Evolutionary conservation across 495 filamentous ascomycete species (phyloP).

Genomic region (Aspergillus wentii): DNA sequence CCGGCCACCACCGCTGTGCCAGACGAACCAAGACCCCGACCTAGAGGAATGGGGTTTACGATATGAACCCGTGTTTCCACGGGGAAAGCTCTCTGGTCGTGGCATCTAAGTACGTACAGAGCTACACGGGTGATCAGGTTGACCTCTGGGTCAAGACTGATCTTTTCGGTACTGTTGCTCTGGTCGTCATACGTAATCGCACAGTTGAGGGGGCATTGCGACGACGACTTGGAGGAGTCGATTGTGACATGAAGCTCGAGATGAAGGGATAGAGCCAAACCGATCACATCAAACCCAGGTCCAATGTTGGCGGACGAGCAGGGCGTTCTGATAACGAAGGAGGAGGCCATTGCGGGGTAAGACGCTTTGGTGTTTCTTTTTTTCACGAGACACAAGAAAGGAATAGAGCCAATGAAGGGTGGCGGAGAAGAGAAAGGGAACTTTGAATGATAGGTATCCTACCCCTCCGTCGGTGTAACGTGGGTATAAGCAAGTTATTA

Average conservation of each 20-base stretch:
- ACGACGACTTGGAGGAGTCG: slow-evolving; percentile 45
- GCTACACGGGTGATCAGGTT: slow-evolving; percentile 92
- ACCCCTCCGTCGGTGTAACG: too few species aligned
- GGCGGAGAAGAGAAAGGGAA: too few species aligned
- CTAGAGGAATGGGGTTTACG: slow-evolving; percentile 86
- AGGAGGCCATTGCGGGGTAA: slow-evolving; percentile 34
- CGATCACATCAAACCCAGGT: slow-evolving; percentile 96
- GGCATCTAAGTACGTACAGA: slow-evolving; percentile 87
- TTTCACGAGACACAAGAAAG: neutral
- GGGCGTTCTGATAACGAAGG: slow-evolving; percentile 61
- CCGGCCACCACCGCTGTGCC: slow-evolving; percentile 94
- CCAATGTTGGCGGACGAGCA: slow-evolving; percentile 96
- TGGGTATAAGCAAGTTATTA: too few species aligned
- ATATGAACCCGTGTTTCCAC: slow-evolving; percentile 85
- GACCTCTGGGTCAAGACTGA: slow-evolving; percentile 68
- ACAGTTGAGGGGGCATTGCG: slow-evolving; percentile 72
- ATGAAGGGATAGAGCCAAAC: slow-evolving; percentile 84
- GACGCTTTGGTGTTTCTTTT: too few species aligned
- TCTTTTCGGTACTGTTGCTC: slow-evolving; percentile 65
- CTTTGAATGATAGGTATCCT: too few species aligned
- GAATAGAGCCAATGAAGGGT: too few species aligned
- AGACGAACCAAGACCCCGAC: slow-evolving; percentile 85
- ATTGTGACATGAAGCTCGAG: slow-evolving; percentile 78
- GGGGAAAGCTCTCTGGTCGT: slow-evolving; percentile 77
- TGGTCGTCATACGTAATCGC: slow-evolving; percentile 82